Evolutionary conservation across 73 alveolate genomes (phyloP), one percentile per base, ranked within the genome.

Genomic region (Breviolum minutum): DNA sequence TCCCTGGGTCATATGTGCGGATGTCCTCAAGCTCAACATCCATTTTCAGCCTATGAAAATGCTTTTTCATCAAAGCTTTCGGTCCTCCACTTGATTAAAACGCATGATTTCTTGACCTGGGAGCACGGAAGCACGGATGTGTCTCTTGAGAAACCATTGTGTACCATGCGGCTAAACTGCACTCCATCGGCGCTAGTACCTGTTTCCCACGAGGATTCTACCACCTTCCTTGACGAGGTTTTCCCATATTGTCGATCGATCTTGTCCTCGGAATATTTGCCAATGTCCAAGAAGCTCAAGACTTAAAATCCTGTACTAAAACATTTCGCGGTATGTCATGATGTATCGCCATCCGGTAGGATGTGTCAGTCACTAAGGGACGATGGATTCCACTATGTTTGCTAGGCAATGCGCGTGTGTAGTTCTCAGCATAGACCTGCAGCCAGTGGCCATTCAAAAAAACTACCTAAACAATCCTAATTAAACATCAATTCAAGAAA

Each of bases 81-180:
- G 20, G 95, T 48, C 97, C 97, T 92, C 97, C 32, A 92, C 97
- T 83, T 60, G 77, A 32, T 92, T 74, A 80, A 92, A 92, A 80
- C 97, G 97, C 73, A 92, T 92, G 90, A 92, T 92, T 64, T 92
- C 90, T 19, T 60, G 84, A n/a, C 97, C 97, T 92, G 48, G n/a
- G 30, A 69, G 24, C 40, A 20, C 26, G 80, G 80, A 20, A 69
- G 24, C 40, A 20, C 26, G 80, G 80, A 20, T 6, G 0, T 7
- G 89, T 68, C 77, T 17, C 8, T 17, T 14, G 77, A 68, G 24
- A 68, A 68, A 68, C 77, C 17, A 17, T 40, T 40, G 77, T 68
- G 77, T 17, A 68, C 77, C 77, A 68, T 17, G 17, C 24, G 77
- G 54, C 54, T 3, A 40, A 2, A 2, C 5, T 40, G 54, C 54